Percentiles rank a stretch among this genome's conserved stretches.
Evolutionary conservation across 140 eudicot species (phyloP).

Genomic region (Erigeron philadelphicus): DNA sequence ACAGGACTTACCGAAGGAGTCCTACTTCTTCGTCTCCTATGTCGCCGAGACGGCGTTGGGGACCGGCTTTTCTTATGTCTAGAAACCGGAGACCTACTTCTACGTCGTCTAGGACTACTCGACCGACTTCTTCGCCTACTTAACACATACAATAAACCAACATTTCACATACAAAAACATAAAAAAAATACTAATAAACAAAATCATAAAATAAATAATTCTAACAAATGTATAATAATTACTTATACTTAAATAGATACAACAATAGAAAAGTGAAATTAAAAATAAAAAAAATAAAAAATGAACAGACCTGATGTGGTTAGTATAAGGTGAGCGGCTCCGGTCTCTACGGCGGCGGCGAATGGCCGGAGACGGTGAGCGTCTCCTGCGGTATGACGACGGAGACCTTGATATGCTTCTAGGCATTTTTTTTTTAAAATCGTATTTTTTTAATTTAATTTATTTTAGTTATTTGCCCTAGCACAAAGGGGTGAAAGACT

Average conservation of each 20-base stretch:
- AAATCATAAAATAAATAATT: too few relatives aligned
- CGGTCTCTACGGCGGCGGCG: slow-evolving; percentile 59
- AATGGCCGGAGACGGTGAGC: slow-evolving; percentile 54
- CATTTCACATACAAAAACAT: not conserved
- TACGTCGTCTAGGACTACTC: slow-evolving; percentile 58
- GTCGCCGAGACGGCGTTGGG: slow-evolving; percentile 73
- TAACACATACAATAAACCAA: not conserved
- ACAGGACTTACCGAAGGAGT: slow-evolving; percentile 60
- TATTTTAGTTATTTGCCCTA: not conserved
- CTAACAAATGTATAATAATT: too few relatives aligned
- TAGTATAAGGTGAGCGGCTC: slow-evolving; percentile 44
- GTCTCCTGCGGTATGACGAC: slow-evolving; percentile 48
- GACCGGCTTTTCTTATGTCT: slow-evolving; percentile 82
- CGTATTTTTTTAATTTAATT: not conserved
- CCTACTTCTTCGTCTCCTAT: slow-evolving; percentile 66
- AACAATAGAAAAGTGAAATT: not conserved
- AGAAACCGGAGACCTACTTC: slow-evolving; percentile 76
- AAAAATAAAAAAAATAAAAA: not conserved
- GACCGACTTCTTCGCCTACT: slow-evolving; percentile 77
- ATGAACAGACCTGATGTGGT: slow-evolving; percentile 33
- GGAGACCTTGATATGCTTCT: slow-evolving; percentile 67
- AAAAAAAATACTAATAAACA: slow-evolving; percentile 9
- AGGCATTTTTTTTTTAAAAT: slow-evolving; percentile 28
- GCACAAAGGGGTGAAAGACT: too few relatives aligned
- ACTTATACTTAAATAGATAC: not conserved